Conservation (phyloP, 163 green algal genomes). For the Scenedesmus sp. region DNA sequence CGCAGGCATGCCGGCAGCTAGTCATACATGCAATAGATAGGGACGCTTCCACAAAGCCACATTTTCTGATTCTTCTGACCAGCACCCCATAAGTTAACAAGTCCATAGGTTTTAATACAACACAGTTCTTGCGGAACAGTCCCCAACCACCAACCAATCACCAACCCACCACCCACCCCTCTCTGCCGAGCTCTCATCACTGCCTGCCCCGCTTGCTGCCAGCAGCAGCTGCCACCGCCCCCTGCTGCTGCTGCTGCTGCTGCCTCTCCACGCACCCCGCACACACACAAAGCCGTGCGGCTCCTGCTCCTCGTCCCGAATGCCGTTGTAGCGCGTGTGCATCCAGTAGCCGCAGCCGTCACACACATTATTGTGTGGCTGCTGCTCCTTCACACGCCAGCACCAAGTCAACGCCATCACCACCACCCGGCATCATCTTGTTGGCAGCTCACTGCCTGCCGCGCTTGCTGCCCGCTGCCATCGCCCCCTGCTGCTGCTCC, state of each 20-base stretch:
- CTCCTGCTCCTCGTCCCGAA: constrained; percentile 62
- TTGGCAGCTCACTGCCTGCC: background rate
- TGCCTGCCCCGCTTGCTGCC: constrained; percentile 1
- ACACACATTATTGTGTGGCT: constrained; percentile 64
- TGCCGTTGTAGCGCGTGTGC: constrained; percentile 85
- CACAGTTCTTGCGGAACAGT: no score
- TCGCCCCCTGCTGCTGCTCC: background rate
- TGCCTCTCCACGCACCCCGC: background rate
- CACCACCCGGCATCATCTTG: no score
- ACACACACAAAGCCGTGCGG: constrained; percentile 63
- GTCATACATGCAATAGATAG: background rate
- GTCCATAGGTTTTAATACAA: no score
- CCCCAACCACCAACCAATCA: no score
- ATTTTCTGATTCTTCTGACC: no score
- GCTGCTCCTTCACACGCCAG: background rate
- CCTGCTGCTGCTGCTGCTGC: background rate
- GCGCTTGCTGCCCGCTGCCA: background rate
- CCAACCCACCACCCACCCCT: no score
- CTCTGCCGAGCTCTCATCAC: background rate
- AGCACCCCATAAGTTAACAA: no score
- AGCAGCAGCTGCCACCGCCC: background rate
- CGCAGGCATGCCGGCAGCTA: no score
- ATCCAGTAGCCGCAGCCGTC: constrained; percentile 89
- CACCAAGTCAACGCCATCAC: background rate
- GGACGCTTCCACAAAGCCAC: no score